Evolutionary conservation across 345 rosid species (phyloP).

Genomic region (Dipteronia dyeriana): DNA sequence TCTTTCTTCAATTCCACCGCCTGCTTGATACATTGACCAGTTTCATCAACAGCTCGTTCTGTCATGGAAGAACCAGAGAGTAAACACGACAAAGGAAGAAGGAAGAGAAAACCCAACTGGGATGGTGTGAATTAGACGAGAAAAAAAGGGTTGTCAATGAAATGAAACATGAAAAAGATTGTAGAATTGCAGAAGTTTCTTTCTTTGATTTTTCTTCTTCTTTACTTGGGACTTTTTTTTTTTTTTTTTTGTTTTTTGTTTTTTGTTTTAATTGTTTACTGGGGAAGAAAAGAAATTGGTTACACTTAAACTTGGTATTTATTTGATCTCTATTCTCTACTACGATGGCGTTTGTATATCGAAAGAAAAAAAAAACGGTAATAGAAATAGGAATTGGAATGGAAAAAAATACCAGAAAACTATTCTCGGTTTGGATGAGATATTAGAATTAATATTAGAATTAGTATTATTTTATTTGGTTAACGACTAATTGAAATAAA

Average conservation of each 20-base stretch:
- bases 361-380: no score
- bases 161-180: not conserved
- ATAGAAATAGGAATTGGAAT: no score
- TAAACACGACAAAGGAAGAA: not conserved
- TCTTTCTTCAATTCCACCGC: conserved; percentile 42
- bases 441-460: no score
- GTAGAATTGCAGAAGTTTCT: not conserved
- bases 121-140: not conserved
- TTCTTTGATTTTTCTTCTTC: conserved; percentile 2
- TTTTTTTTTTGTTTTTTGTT: not conserved
- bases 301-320: conserved; percentile 9
- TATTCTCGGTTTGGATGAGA: no score
- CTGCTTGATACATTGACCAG: conserved; percentile 9
- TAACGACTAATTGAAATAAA: no score
- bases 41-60: conserved; percentile 14
- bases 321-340: not conserved
- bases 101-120: not conserved
- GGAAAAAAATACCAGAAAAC: no score
- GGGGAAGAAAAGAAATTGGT: not conserved
- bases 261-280: not conserved
- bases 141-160: conserved; percentile 7
- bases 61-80: conserved; percentile 25
- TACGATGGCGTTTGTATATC: no score
- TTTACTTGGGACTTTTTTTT: not conserved
- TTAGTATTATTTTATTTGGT: no score